Base-by-base conservation (phyloP, 2,329 filamentous ascomycete species). In the Elsinoe batatas region DNA sequence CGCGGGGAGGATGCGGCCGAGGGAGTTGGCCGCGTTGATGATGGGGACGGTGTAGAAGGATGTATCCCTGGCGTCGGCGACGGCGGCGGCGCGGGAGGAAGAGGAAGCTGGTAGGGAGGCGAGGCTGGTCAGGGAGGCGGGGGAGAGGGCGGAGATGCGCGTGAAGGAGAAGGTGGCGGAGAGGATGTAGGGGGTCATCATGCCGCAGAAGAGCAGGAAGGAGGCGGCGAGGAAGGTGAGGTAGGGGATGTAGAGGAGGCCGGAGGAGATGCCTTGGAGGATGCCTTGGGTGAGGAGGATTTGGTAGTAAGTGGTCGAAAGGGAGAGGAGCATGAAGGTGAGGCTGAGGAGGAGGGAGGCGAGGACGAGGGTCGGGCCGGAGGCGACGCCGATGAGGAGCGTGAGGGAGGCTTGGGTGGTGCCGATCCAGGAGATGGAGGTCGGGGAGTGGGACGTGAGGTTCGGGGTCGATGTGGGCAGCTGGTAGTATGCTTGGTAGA, bases 251-350 rank as follows among this genome's bases (percentile, higher is more conserved):
- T 73, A 76, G 4, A 74, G 44, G 7, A 69, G 61, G 3, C 75
- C 72, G 8, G 64, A 66, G 3, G 76, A 77, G 0, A 83, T 53
- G 1, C 80, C 80, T 59, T 77, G 69, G 57, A 75, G 75, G 30
- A 75, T 32, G 18, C 58, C 58, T 42, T 60, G 59, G 17, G 43
- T n/a, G 11, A 60, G 37, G 12, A 62, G 38, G 12, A 62, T 17
- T 37, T 62, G 61, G 32, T 53, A 62, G 54, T 59, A 62, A 13
- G 46, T 20, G 8, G 54, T 54, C 33, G 47, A 53, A 3, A 60
- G 37, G 49, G 51, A 56, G 12, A 55, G 51, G 50, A 58, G 56
- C n/a, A 60, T 54, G 17, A 57, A 66, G 1, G 76, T 76, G 12
- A 79, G 67, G 7, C 75, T 69, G 6, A 74, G 65, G 6, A 76